These are phyloP conservation scores for Atkinsonella hypoxylon DNA, from an alignment of 2,329 filamentous ascomycete genomes.

Conservation along the genomic window DNA sequence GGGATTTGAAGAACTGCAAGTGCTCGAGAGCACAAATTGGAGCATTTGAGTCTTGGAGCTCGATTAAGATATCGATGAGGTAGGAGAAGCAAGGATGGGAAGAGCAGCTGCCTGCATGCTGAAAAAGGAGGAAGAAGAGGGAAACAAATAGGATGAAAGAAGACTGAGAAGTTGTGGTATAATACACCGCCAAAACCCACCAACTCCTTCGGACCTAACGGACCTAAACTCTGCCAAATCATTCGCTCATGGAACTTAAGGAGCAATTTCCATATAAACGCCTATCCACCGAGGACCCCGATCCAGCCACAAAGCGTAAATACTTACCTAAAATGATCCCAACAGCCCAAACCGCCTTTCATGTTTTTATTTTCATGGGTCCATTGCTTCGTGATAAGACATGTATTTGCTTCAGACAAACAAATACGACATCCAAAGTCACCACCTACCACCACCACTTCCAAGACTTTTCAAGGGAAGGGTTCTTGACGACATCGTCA, in stretches of 20 bases:
- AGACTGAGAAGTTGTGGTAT: neutral
- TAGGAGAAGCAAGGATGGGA: neutral
- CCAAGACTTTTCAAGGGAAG: conserved; percentile 20
- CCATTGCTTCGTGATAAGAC: neutral
- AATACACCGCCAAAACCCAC: conserved; percentile 1
- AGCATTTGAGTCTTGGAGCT: no score
- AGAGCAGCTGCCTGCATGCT: neutral
- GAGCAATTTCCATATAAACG: neutral
- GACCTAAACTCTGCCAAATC: neutral
- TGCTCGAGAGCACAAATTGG: no score
- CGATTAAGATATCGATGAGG: neutral
- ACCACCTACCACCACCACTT: conserved; percentile 13
- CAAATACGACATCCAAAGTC: neutral
- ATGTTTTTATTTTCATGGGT: neutral
- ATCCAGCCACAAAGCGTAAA: neutral
- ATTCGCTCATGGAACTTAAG: neutral
- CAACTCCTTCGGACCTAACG: neutral
- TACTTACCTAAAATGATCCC: neutral
- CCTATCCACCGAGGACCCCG: neutral
- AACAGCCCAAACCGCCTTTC: neutral
- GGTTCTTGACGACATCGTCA: conserved; percentile 30
- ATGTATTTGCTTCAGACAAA: neutral
- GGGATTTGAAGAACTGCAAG: no score
- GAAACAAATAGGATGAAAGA: neutral
- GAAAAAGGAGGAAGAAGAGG: neutral